These are phyloP conservation scores for Globisporangium emineosum DNA, from an alignment of 352 stramenopile species.

Conservation along the genomic window DNA sequence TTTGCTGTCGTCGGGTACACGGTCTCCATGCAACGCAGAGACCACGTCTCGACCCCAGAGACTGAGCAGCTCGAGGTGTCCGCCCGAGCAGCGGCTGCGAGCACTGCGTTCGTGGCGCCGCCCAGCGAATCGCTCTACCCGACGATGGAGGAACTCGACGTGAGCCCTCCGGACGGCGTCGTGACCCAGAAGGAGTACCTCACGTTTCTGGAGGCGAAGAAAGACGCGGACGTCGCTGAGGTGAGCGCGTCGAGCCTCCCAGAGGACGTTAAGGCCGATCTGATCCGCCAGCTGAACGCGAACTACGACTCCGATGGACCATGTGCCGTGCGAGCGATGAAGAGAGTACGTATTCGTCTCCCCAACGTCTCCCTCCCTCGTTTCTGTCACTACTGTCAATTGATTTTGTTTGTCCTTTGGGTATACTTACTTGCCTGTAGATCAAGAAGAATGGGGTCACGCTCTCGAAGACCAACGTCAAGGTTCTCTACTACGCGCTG, in stretches of 20 bases:
- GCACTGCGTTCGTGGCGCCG: conserved; percentile 30
- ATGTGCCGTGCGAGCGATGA: conserved; percentile 42
- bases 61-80: conserved; percentile 30
- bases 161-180: conserved; percentile 25
- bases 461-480: conserved; percentile 18
- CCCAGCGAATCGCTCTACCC: conserved; percentile 43
- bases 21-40: conserved; percentile 17
- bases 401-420: conserved; percentile 3
- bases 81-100: conserved; percentile 17
- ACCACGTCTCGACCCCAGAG: conserved; percentile 6
- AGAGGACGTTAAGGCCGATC: conserved; percentile 30
- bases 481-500: conserved; percentile 21
- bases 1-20: conserved; percentile 42
- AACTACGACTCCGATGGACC: conserved; percentile 36
- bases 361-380: neutral
- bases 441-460: conserved; percentile 10
- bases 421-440: neutral
- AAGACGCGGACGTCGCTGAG: conserved; percentile 22
- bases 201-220: conserved; percentile 23
- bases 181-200: conserved; percentile 41
- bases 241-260: conserved; percentile 31
- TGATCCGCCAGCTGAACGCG: conserved; percentile 32
- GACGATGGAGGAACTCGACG: conserved; percentile 33
- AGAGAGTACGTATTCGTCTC: conserved; percentile 21
- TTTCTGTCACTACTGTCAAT: neutral